Conservation (phyloP, 352 stramenopile species). For the Globisporangium cylindrosporum region DNA sequence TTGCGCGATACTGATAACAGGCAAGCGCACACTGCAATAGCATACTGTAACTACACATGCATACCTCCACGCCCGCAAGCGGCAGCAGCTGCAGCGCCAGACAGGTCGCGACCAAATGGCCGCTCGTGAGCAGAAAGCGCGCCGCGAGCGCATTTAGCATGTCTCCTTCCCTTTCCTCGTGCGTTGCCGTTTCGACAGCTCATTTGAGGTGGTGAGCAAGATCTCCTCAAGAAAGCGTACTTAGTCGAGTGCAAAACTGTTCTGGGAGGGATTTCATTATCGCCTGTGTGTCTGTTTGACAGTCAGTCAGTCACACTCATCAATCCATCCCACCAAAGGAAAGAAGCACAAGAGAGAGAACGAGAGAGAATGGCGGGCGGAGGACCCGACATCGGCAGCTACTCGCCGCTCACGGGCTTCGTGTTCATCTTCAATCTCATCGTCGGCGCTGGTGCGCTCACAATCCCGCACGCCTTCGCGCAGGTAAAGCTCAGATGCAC, state of each 20-base stretch:
- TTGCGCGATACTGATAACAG: background rate
- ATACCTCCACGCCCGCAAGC: conserved; percentile 9
- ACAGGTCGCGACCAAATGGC: conserved; percentile 58
- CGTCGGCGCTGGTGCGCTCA: conserved; percentile 81
- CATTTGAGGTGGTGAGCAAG: background rate
- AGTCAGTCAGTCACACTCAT: background rate
- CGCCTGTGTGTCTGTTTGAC: background rate
- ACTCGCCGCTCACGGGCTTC: conserved; percentile 85
- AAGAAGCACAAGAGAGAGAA: background rate
- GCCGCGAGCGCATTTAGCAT: conserved; percentile 26
- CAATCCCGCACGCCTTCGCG: conserved; percentile 82
- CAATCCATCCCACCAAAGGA: background rate
- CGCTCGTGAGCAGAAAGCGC: conserved; percentile 55
- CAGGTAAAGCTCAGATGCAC: conserved; percentile 34
- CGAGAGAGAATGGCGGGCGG: conserved; percentile 40
- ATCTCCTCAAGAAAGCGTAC: conserved; percentile 3
- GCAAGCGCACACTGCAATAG: too few species aligned
- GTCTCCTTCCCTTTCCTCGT: background rate
- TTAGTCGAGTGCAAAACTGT: background rate
- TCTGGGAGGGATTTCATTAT: background rate
- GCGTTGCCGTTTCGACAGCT: background rate
- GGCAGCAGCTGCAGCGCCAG: conserved; percentile 22
- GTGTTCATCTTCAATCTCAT: conserved; percentile 92
- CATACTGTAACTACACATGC: too few species aligned
- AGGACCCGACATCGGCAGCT: conserved; percentile 57